A percentile compares a stretch with the other conserved stretches of the same genome.
These are phyloP conservation scores for Rhododendron ovatum DNA, from an alignment of 148 eudicot genomes.

Conservation along the genomic window DNA sequence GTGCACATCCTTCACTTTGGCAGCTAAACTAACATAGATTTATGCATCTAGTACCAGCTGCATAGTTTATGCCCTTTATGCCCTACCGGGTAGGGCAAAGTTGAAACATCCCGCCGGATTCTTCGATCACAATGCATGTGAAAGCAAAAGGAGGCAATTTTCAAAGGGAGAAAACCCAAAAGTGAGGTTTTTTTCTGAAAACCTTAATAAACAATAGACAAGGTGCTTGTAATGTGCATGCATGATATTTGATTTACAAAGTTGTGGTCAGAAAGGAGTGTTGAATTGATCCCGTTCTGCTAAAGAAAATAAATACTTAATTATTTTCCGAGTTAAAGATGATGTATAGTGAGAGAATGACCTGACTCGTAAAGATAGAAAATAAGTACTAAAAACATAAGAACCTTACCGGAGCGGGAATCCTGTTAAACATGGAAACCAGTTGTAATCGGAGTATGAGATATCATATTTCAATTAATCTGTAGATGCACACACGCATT, in stretches of 20 bases:
- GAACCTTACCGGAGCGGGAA: not conserved
- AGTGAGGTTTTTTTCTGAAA: not conserved
- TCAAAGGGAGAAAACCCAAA: not conserved
- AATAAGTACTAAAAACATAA: no score
- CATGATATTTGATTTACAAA: not conserved
- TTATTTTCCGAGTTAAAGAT: no score
- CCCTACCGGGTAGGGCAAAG: not conserved
- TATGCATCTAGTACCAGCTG: not conserved
- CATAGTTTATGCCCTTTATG: not conserved
- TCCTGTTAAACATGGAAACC: not conserved
- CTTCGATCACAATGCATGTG: not conserved
- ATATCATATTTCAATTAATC: not conserved
- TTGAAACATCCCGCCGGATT: not conserved
- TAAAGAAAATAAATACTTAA: no score
- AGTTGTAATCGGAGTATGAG: not conserved
- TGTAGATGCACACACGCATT: not conserved
- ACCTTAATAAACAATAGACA: not conserved
- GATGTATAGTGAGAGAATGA: no score
- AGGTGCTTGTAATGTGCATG: not conserved
- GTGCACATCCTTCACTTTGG: not conserved
- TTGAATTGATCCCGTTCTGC: no score
- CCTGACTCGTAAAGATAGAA: no score
- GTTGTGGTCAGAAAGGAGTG: not conserved
- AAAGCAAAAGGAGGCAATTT: conserved; percentile 4
- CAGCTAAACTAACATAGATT: not conserved